Evolutionary conservation across 1,139 yeast genomes (phyloP).

Genomic region (Kodamaea sp.): DNA sequence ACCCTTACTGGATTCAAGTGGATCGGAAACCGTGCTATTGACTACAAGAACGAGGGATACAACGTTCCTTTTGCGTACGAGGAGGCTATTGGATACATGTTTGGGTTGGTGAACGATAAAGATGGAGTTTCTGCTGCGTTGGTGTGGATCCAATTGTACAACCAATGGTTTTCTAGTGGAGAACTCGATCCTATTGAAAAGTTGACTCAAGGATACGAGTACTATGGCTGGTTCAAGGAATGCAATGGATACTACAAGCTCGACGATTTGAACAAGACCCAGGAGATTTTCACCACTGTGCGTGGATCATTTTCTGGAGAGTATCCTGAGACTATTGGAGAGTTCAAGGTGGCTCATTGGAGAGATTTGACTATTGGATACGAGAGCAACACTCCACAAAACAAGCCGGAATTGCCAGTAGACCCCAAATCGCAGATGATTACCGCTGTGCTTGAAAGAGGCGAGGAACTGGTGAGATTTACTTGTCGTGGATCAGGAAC

Average conservation of each 20-base stretch:
- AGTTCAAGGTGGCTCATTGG: constrained; percentile 61
- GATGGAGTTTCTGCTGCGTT: constrained; percentile 87
- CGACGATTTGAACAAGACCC: constrained; percentile 52
- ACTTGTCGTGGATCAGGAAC: constrained; percentile 96
- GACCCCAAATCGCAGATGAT: constrained; percentile 85
- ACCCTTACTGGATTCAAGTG: constrained; percentile 96
- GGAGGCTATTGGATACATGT: constrained; percentile 97
- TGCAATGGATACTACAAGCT: constrained; percentile 84
- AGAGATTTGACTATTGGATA: constrained; percentile 84
- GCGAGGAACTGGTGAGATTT: constrained; percentile 54
- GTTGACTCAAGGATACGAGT: constrained; percentile 57
- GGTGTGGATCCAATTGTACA: constrained; percentile 74
- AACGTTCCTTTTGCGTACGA: constrained; percentile 88
- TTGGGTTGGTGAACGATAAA: constrained; percentile 81
- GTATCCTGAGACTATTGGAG: constrained; percentile 51
- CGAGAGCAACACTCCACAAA: constrained; percentile 64
- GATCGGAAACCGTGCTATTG: constrained; percentile 90
- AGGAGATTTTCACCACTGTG: constrained; percentile 48
- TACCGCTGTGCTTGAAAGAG: constrained; percentile 50
- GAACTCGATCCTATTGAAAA: constrained; percentile 42
- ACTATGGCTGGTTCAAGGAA: constrained; percentile 81
- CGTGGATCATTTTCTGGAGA: constrained; percentile 43
- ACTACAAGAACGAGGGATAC: constrained; percentile 62
- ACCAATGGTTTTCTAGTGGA: constrained; percentile 45
- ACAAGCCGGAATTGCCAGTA: constrained; percentile 65